phyloP scores from a whole-genome alignment of 1,284 basidiomycete genomes.

The Moesziomyces globuligerus region DNA sequence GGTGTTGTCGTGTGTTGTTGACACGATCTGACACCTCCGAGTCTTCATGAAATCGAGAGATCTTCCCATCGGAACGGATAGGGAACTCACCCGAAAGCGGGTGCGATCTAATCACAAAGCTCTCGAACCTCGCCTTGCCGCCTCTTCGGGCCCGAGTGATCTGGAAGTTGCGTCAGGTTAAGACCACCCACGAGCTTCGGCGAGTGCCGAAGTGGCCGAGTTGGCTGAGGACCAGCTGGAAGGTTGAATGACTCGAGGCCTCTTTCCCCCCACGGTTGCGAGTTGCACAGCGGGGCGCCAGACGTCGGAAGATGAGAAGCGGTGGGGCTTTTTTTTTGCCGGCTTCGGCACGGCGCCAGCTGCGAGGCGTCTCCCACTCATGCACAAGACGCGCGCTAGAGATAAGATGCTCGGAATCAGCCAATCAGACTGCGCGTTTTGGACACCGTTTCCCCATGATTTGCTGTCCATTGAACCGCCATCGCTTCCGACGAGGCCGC shows the following conservation, averaged over 20 bases:
- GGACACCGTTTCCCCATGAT: not conserved
- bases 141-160: not conserved
- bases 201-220: not conserved
- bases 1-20: too few relatives aligned
- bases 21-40: too few relatives aligned
- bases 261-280: not conserved
- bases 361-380: not conserved
- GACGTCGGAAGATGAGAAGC: not conserved
- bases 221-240: slow-evolving; percentile 6
- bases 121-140: too few relatives aligned
- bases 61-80: slow-evolving; percentile 24
- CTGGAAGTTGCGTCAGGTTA: slow-evolving; percentile 30
- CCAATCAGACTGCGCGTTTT: slow-evolving; percentile 29
- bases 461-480: not conserved
- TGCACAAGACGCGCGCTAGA: not conserved
- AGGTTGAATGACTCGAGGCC: not conserved
- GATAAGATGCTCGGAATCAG: slow-evolving; percentile 7
- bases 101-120: slow-evolving; percentile 30
- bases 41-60: slow-evolving; percentile 1
- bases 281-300: not conserved
- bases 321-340: not conserved
- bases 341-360: not conserved
- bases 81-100: slow-evolving; percentile 34
- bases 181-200: not conserved
- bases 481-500: not conserved